Evolutionary conservation across 169 alveolate genomes (phyloP), one percentile per base, ranked within the genome.

Genomic region (Plasmodium fragile): DNA sequence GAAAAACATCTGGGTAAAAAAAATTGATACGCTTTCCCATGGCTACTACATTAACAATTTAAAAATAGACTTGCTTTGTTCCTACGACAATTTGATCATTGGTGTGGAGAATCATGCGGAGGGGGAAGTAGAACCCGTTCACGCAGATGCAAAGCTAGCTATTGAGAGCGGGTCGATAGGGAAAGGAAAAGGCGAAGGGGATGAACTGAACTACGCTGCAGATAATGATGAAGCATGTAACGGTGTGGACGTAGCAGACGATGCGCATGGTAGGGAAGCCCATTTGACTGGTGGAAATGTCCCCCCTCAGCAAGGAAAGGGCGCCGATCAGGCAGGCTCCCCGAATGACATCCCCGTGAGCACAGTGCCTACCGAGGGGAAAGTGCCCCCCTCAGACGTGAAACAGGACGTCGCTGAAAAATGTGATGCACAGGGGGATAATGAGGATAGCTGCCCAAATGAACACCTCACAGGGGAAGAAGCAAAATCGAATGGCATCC

Each of bases 1-100:
- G 70, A 87, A 55, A 59, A 87, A 87, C 25, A 77, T 87, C 7
- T 87, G 93, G 93, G 81, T 87, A n/a, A 87, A 87, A 87, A 75
- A 78, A 25, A 78, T 87, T 43, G 53, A 87, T 52, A 49, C 43
- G 4, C n/a, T 34, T 3, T 52, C 93, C 32, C 93, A 87, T 53
- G 93, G 93, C 0, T 87, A 77, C 49, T 87, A 87, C 70, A 78
- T 87, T 3, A 87, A 87, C n/a, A 87, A 87, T 87, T 36, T 87
- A 18, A 52, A 78, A 87, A 78, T 87, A 3, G 49, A 78, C 32
- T 39, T 87, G 0, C 36, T 77, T 2, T 55, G 89, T 11, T 87
- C 93, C 65, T 87, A 87, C 32, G 89, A 87, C 18, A 87, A 87
- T 59, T 75, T 87, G 80, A 87, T 87, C 41, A 87, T 87, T 32